phyloP scores from a whole-genome alignment of 208 protist species.

The Crithidia mellificae region DNA sequence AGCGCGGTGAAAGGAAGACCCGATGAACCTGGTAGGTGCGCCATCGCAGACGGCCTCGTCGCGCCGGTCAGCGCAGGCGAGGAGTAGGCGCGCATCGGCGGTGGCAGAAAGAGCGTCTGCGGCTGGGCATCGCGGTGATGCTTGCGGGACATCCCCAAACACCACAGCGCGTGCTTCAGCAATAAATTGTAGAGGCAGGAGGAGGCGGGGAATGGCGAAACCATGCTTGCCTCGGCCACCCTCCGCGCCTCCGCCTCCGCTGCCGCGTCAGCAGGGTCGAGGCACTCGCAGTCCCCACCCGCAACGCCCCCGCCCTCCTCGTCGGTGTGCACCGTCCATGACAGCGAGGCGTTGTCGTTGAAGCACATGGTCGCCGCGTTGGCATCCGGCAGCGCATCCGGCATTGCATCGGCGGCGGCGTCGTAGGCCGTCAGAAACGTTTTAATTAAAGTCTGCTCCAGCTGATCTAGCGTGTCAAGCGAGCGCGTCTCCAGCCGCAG shows the following conservation, averaged over 20 bases:
- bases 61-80: background rate
- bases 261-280: no score
- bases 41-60: background rate
- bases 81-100: background rate
- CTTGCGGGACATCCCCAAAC: constrained; percentile 7
- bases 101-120: background rate
- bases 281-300: background rate
- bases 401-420: background rate
- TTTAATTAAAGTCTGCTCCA: constrained; percentile 41
- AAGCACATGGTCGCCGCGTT: background rate
- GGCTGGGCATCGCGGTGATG: background rate
- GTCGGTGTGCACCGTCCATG: background rate
- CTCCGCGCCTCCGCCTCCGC: background rate
- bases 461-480: constrained; percentile 38
- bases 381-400: background rate
- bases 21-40: background rate
- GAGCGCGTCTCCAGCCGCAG: constrained; percentile 11
- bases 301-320: background rate
- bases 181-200: constrained; percentile 35
- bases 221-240: background rate
- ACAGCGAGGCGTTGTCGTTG: background rate
- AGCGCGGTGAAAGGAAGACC: background rate
- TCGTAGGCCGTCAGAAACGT: constrained; percentile 32
- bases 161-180: constrained; percentile 39
- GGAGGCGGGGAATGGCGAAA: constrained; percentile 14